Conservation (phyloP, 129 eudicot genomes). For the sunflower (Helianthus annuus) region DNA sequence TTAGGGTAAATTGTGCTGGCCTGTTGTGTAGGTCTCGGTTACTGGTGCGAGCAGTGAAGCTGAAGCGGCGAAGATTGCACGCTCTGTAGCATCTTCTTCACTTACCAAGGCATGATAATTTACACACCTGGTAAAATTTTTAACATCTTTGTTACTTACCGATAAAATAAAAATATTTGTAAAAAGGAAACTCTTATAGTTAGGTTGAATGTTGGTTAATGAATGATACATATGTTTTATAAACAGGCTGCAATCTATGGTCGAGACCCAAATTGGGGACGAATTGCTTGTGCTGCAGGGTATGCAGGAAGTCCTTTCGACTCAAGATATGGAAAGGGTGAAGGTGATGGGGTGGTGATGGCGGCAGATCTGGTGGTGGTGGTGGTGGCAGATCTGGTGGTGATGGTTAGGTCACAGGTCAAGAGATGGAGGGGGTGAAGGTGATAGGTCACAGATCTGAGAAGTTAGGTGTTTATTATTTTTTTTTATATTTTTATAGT, state of each 20-base stretch:
- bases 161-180: not conserved
- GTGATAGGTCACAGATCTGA: too few relatives aligned
- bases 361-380: too few relatives aligned
- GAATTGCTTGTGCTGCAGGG: constrained; percentile 99
- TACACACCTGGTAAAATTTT: not conserved
- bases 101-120: constrained; percentile 31
- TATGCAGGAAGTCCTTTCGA: constrained; percentile 81
- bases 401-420: too few relatives aligned
- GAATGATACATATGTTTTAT: constrained; percentile 5
- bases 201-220: constrained; percentile 17
- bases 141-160: not conserved
- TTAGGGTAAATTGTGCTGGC: not conserved
- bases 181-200: not conserved
- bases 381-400: too few relatives aligned
- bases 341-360: too few relatives aligned
- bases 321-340: too few relatives aligned
- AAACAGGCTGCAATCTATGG: constrained; percentile 88
- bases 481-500: too few relatives aligned
- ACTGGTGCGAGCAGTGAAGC: constrained; percentile 76
- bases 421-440: too few relatives aligned
- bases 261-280: constrained; percentile 98
- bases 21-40: constrained; percentile 63
- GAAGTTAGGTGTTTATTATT: too few relatives aligned
- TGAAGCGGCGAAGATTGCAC: constrained; percentile 90
- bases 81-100: constrained; percentile 61